phyloP scores from a whole-genome alignment of 768 basidiomycete genomes.

The Terana coerulea region DNA sequence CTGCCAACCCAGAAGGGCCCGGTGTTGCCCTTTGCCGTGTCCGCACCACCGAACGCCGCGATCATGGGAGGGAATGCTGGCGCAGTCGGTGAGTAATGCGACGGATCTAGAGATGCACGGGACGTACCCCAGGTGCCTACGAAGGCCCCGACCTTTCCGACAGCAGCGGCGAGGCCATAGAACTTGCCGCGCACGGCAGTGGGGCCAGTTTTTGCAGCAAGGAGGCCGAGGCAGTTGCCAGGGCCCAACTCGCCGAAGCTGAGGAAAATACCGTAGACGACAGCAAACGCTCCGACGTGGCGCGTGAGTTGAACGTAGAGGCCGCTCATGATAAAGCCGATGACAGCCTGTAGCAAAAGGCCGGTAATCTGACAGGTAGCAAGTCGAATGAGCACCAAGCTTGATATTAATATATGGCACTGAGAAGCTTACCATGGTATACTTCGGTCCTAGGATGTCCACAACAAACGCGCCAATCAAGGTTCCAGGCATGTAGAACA shows the following conservation, averaged over 20 bases:
- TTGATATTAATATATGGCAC: not conserved
- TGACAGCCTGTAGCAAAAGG: constrained; percentile 60
- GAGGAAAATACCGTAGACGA: constrained; percentile 89
- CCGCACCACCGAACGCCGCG: constrained; percentile 57
- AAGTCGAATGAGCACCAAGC: not conserved
- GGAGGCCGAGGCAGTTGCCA: constrained; percentile 81
- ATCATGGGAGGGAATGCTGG: constrained; percentile 71
- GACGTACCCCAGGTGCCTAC: constrained; percentile 73
- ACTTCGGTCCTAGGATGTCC: constrained; percentile 73
- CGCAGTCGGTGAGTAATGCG: constrained; percentile 1
- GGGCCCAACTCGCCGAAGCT: constrained; percentile 88
- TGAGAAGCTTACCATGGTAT: constrained; percentile 54
- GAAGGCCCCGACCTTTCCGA: constrained; percentile 84
- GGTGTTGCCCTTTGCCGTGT: constrained; percentile 57
- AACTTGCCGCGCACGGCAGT: constrained; percentile 84
- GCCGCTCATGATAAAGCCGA: constrained; percentile 91
- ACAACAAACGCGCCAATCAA: constrained; percentile 71
- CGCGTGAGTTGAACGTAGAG: constrained; percentile 58
- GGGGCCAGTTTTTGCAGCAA: constrained; percentile 82
- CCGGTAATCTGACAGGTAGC: constrained; percentile 51
- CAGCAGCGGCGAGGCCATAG: constrained; percentile 82
- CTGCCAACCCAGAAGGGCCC: constrained; percentile 90
- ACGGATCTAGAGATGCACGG: not conserved
- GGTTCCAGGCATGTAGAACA: constrained; percentile 71
- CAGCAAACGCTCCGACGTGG: constrained; percentile 74